Evolutionary conservation across 2,329 filamentous ascomycete genomes (phyloP).

Genomic region (Scolecobasidium constrictum): DNA sequence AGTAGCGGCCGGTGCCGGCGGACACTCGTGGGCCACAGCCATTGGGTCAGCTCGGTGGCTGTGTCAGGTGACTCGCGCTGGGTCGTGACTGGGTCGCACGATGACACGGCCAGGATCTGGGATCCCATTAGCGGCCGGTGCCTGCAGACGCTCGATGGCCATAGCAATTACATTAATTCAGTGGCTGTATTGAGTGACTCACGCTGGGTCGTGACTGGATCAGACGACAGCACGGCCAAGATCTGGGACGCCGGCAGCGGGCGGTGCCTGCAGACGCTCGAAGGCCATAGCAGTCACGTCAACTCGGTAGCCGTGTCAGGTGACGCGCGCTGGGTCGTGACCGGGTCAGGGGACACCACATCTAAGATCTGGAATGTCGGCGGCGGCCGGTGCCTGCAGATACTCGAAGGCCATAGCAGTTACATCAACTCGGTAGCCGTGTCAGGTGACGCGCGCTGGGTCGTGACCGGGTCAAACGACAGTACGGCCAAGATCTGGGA

Average conservation of each 20-base stretch:
- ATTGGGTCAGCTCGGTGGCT: constrained; percentile 9
- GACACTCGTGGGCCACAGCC: constrained; percentile 8
- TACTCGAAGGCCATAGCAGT: constrained; percentile 8
- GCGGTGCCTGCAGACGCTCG: constrained; percentile 16
- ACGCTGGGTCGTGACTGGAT: constrained; percentile 10
- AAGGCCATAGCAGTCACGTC: constrained; percentile 14
- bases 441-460: constrained; percentile 1
- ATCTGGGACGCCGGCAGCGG: constrained; percentile 12
- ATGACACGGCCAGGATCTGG: constrained; percentile 12
- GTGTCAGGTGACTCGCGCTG: constrained; percentile 14
- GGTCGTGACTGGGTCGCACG: constrained; percentile 13
- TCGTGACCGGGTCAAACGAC: constrained; percentile 14
- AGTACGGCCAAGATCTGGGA: constrained; percentile 10
- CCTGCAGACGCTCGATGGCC: constrained; percentile 10
- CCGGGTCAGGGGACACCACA: constrained; percentile 6
- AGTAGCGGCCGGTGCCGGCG: constrained; percentile 8
- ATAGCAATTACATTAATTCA: background rate
- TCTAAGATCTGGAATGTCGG: background rate
- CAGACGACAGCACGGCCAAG: constrained; percentile 12
- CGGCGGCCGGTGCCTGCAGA: constrained; percentile 10
- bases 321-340: constrained; percentile 4
- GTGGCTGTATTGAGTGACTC: constrained; percentile 10
- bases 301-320: constrained; percentile 17
- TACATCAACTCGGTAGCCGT: constrained; percentile 6
- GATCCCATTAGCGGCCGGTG: constrained; percentile 13